Base-by-base conservation (phyloP, 208 protist genomes). In the Trypanosoma theileri region DNA sequence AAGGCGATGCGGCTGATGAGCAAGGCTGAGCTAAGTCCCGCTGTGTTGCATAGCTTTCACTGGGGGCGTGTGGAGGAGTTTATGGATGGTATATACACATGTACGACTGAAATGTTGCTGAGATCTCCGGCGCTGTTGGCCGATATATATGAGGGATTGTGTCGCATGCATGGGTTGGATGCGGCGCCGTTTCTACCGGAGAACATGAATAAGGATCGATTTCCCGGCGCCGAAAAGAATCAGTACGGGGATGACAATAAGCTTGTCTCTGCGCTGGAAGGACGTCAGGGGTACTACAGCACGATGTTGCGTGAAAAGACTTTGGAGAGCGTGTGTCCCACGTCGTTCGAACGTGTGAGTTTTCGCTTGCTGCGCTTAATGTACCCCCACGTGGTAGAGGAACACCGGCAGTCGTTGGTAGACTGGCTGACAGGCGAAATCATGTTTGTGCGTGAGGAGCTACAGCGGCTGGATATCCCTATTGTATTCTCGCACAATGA, bases 1-100 rank as follows among this genome's bases (percentile, higher is more conserved):
- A 77, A 75, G 69, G 88, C 82, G 40, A 90, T 90, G 83, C 76
- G 76, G 58, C 69, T 80, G 62, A 94, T 94, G 88, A 91, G 85
- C 55, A 69, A 77, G 19, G 83, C 88, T 52, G 71, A 60, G 59
- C 73, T 94, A 55, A 84, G 85, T 53, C 88, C 88, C 11, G 79
- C 79, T 8, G 70, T 94, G 62, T 81, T 94, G 66, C 85, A 92
- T 71, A 89, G 76, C 62, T 94, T 92, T 51, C 75, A 78, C 59
- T 94, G 88, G 86, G 88, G 88, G 14, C 85, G 88, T 41, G 88
- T 94, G 21, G 88, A 94, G 81, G 83, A 94, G 74, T 94, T 88
- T 68, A 89, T 94, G 81, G 78, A 85, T 61, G 71, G 81, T 31
- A 73, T 86, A 16, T 76, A 77, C 44, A 94, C 85, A 16, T 85